phyloP scores from a whole-genome alignment of 441 rosid species.

The Aquilaria agallochum region DNA sequence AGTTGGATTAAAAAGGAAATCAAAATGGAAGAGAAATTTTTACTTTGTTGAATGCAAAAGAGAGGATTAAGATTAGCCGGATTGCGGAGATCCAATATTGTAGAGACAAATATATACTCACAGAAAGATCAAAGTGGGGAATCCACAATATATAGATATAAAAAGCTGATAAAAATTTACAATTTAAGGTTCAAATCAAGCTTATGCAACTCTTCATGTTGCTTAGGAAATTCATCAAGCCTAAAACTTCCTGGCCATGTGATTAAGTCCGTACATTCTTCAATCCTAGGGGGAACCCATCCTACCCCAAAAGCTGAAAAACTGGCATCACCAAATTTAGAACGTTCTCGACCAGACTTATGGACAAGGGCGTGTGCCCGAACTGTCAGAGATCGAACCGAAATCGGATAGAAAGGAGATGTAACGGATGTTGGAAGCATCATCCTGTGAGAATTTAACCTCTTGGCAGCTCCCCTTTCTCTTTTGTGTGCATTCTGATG shows the following conservation, averaged over 20 bases:
- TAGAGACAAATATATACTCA: too few relatives aligned
- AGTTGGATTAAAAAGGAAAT: too few relatives aligned
- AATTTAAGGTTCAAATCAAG: constrained; percentile 40
- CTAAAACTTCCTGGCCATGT: constrained; percentile 48
- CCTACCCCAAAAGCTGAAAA: constrained; percentile 18
- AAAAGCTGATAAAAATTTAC: constrained; percentile 9
- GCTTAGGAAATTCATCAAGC: constrained; percentile 19
- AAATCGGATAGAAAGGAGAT: constrained; percentile 17
- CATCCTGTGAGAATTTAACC: constrained; percentile 33
- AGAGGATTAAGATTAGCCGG: too few relatives aligned
- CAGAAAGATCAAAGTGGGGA: too few relatives aligned
- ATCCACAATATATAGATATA: too few relatives aligned
- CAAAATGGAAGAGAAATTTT: too few relatives aligned
- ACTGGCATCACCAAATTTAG: constrained; percentile 22
- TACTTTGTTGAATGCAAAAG: too few relatives aligned
- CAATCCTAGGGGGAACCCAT: constrained; percentile 20
- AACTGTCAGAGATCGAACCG: constrained; percentile 31
- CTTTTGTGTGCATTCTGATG: constrained; percentile 55
- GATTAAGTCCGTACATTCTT: constrained; percentile 19
- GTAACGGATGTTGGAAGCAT: constrained; percentile 21
- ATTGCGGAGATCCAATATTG: too few relatives aligned
- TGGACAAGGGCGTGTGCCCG: constrained; percentile 40
- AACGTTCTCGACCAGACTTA: constrained; percentile 27
- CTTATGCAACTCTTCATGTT: constrained; percentile 22
- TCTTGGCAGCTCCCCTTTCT: constrained; percentile 45